Evolutionary conservation across 352 stramenopile genomes (phyloP).

Genomic region (Aphanomyces cochlioides): DNA sequence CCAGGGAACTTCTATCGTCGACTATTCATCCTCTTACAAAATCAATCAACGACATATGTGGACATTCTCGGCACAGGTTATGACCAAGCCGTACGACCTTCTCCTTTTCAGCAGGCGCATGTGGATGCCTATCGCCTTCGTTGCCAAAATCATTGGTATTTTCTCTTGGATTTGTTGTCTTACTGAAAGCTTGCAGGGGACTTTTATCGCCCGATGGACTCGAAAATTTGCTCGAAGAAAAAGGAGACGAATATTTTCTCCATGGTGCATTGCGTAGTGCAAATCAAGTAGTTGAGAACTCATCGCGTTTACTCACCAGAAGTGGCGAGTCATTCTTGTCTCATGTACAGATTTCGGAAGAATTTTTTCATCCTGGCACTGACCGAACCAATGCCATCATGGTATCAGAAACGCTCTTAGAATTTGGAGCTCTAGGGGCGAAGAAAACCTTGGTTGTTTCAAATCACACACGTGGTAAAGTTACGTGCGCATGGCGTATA

Average conservation of each 20-base stretch:
- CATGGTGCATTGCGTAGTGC: conserved; percentile 42
- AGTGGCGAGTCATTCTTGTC: conserved; percentile 78
- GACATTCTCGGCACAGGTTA: conserved; percentile 88
- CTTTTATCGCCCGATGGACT: conserved; percentile 78
- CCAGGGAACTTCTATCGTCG: conserved; percentile 90
- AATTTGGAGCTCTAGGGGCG: conserved; percentile 71
- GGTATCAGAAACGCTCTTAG: conserved; percentile 44
- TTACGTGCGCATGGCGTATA: conserved; percentile 73
- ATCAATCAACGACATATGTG: conserved; percentile 80
- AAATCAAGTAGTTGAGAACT: conserved; percentile 28
- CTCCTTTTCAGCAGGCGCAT: conserved; percentile 88
- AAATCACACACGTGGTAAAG: conserved; percentile 86
- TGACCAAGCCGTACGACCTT: conserved; percentile 84
- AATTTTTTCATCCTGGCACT: conserved; percentile 79
- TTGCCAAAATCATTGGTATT: conserved; percentile 29
- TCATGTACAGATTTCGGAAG: conserved; percentile 67
- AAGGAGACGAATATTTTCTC: conserved; percentile 64
- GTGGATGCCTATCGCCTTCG: conserved; percentile 80
- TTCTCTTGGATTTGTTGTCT: background rate
- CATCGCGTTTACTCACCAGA: conserved; percentile 56
- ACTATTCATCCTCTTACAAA: conserved; percentile 80
- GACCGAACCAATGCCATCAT: conserved; percentile 56
- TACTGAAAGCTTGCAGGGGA: conserved; percentile 42
- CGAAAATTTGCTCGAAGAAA: conserved; percentile 63
- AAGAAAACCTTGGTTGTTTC: conserved; percentile 75